Evolutionary conservation across 2,329 filamentous ascomycete genomes (phyloP).

Genomic region (Epichloe coenophiala): DNA sequence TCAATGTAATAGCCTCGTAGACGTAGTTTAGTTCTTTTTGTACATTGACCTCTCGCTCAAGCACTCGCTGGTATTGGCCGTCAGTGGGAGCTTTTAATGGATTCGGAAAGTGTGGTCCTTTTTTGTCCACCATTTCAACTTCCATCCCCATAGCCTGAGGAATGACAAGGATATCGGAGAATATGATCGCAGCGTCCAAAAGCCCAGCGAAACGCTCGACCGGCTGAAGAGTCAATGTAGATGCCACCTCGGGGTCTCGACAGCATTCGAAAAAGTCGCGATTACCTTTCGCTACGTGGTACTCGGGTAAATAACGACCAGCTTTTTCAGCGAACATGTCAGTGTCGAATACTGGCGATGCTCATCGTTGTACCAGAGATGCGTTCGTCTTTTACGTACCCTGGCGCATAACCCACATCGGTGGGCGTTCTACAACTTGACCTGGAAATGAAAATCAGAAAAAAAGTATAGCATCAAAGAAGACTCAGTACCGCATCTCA

Average conservation of each 20-base stretch:
- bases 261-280: constrained; percentile 99
- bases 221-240: constrained; percentile 85
- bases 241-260: constrained; percentile 82
- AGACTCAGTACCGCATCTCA: constrained; percentile 24
- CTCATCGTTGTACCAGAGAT: background rate
- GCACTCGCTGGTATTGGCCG: constrained; percentile 65
- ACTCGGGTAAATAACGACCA: constrained; percentile 93
- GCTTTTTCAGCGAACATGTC: constrained; percentile 43
- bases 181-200: constrained; percentile 94
- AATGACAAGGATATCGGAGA: constrained; percentile 95
- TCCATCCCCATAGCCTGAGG: constrained; percentile 96
- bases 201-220: constrained; percentile 84
- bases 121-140: constrained; percentile 98
- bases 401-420: constrained; percentile 99
- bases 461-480: background rate
- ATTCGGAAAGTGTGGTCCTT: constrained; percentile 85
- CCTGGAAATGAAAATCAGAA: constrained; percentile 37
- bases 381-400: constrained; percentile 36
- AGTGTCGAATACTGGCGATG: background rate
- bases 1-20: constrained; percentile 87
- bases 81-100: constrained; percentile 71
- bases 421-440: constrained; percentile 79
- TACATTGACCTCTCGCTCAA: constrained; percentile 71
- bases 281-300: constrained; percentile 83
- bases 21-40: constrained; percentile 80